A percentile compares a stretch with the other conserved stretches of the same genome.
phyloP scores from a whole-genome alignment of 768 basidiomycete genomes.

The Amyloporia xantha region DNA sequence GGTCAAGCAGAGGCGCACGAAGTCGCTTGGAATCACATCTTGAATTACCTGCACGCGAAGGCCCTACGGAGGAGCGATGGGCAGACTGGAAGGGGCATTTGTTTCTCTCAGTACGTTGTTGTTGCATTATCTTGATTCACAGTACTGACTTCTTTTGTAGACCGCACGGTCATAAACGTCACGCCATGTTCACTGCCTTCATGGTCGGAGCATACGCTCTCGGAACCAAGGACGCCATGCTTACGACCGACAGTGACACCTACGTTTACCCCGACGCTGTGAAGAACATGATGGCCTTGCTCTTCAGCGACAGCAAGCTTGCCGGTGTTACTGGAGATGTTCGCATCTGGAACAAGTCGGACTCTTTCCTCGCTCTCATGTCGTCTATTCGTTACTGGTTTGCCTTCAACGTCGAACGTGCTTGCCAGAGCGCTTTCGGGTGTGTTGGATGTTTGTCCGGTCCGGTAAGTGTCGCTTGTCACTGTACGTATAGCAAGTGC shows the following conservation, averaged over 20 bases:
- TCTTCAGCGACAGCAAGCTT: constrained; percentile 10
- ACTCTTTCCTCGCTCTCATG: constrained; percentile 18
- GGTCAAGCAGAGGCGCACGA: constrained; percentile 13
- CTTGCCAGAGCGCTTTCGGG: constrained; percentile 12
- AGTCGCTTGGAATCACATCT: constrained; percentile 10
- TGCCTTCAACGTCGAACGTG: constrained; percentile 16
- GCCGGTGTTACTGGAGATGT: constrained; percentile 20
- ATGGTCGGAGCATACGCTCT: constrained; percentile 15
- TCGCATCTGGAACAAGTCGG: constrained; percentile 17
- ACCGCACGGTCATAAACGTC: constrained; percentile 18
- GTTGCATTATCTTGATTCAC: not conserved
- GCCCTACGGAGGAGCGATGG: constrained; percentile 9
- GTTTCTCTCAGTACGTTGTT: constrained; percentile 15
- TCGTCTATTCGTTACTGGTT: constrained; percentile 19
- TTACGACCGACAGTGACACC: constrained; percentile 20
- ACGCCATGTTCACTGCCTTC: constrained; percentile 21
- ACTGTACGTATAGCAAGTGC: not conserved
- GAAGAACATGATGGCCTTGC: constrained; percentile 13
- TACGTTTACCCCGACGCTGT: constrained; percentile 11
- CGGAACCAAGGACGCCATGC: constrained; percentile 18
- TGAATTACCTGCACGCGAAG: constrained; percentile 10
- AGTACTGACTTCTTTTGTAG: not conserved
- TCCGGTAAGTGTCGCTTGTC: constrained; percentile 2
- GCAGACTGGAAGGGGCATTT: constrained; percentile 12
- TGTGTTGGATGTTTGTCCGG: constrained; percentile 12